Evolutionary conservation across 768 basidiomycete species (phyloP), one percentile per base, ranked within the genome.

Genomic region (Amanita polypyramis): DNA sequence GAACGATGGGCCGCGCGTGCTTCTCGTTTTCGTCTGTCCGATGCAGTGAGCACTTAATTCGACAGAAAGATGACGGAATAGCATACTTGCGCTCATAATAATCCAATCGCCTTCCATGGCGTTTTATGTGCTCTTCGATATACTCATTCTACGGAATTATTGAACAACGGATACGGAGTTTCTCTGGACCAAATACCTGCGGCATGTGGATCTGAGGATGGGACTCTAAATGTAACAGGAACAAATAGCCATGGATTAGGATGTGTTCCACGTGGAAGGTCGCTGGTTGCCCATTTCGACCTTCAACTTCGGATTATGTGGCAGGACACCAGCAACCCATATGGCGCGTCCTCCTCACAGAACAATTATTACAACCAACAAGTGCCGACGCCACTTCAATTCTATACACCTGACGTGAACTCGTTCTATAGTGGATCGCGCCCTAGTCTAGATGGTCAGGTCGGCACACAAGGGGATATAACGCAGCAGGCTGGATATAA

Each of bases 111-210:
- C 93, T 79, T 62, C 95, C 95, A 78, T 97, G 89, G 45, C 92
- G 84, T 70, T 91, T 93, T 65, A 97, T 94, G 61, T 90, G 87
- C 73, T 99, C 95, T 66, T 98, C 95, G 66, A 99, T 98, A 65
- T 98, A 97, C 65, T 97, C 94, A 75, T 98, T 98, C 90, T 99
- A 49, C 9, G 30, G 33, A 25, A 30, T 17, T 7, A 17, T 25
- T 23, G 43, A 44, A 9, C 40, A 20, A 23, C 23, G 44, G 49
- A 35, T 47, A 17, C 9, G n/a, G 14, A 34, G 30, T 39, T 11
- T 32, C 14, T 20, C 20, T 19, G 4, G 39, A 35, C 4, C 6
- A 27, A 51, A 47, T 70, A 84, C 83, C 78, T 85, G 27, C 30
- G 32, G 39, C 38, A 23, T 4, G 21, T 38, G 34, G 19, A 32